Evolutionary conservation across 768 basidiomycete genomes (phyloP), one percentile per base, ranked within the genome.

Genomic region (Cyclocybe cylindracea): DNA sequence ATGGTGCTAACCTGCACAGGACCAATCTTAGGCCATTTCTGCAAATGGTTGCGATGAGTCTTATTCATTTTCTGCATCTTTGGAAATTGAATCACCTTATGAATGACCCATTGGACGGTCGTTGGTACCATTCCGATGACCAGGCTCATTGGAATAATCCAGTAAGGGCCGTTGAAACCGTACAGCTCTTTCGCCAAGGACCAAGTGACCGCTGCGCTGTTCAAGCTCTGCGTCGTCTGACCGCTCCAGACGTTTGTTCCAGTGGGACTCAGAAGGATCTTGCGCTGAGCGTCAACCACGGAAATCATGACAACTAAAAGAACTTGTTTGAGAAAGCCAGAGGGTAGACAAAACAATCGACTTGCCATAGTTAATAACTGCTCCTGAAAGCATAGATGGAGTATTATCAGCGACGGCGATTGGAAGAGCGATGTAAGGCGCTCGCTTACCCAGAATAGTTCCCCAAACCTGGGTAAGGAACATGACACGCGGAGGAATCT

Each of bases 391-490:
- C 44, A 43, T 42, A 24, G 10, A 43, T 6, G 36, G 19, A 39
- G n/a, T 29, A 38, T 18, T 14, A 42, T 50, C 16, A 44, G 31
- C 32, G 8, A 7, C 29, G 10, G 44, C 13, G 9, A 16, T 32
- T 10, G 19, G 10, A 24, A 10, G 39, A 38, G 6, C 13, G 13
- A 10, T 11, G 9, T 24, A 33, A 18, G 18, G 56, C 61, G 42
- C 16, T 16, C 16, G 16, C 16, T 16, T 46, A 74, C 75, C 84
- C 48, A 87, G 70, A 40, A 87, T 74, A 0, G 85, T 84, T 4
- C 84, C 84, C 74, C 79, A 78, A n/a, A 85, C 70, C 59, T 87
- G 86, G 6, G 83, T 82, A 8, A 80, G 61, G 65, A 87, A 85
- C 68, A 85, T 82, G 36, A 78, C 74, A 10, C 85, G 82, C 18